Evolutionary conservation across 2,329 filamentous ascomycete species (phyloP).

Genomic region (Magnaporthiopsis incrustans): DNA sequence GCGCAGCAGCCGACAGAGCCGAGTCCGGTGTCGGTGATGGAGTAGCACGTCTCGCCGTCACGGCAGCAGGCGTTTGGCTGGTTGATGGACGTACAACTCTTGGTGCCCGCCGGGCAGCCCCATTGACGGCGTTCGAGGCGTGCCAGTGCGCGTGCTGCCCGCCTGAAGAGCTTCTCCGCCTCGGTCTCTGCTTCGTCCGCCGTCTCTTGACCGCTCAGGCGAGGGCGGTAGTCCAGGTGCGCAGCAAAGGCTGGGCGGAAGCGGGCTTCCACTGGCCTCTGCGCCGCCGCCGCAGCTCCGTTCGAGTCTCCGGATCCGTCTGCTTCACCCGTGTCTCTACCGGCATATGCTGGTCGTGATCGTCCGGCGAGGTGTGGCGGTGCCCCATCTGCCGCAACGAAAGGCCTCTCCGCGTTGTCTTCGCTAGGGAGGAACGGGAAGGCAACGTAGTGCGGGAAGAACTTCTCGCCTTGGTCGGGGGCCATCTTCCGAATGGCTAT

Average conservation of each 20-base stretch:
- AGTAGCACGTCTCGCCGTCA: slow-evolving; percentile 56
- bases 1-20: slow-evolving; percentile 72
- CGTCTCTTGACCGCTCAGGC: slow-evolving; percentile 10
- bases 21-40: slow-evolving; percentile 51
- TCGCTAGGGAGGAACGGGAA: slow-evolving; percentile 25
- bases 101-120: slow-evolving; percentile 58
- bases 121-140: slow-evolving; percentile 50
- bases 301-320: background rate
- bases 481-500: slow-evolving; percentile 66
- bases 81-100: slow-evolving; percentile 54
- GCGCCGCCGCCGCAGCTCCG: slow-evolving; percentile 7
- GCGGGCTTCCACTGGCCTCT: slow-evolving; percentile 17
- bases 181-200: slow-evolving; percentile 7
- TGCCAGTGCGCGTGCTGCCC: slow-evolving; percentile 37
- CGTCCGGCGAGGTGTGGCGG: background rate
- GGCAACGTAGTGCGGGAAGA: slow-evolving; percentile 59
- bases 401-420: slow-evolving; percentile 8
- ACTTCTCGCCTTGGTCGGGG: slow-evolving; percentile 63
- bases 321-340: slow-evolving; percentile 15
- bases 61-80: slow-evolving; percentile 67
- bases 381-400: background rate
- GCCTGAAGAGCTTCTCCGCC: slow-evolving; percentile 23
- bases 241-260: slow-evolving; percentile 44
- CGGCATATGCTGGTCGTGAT: background rate
- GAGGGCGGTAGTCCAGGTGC: slow-evolving; percentile 26